A percentile compares a stretch with the other conserved stretches of the same genome.
Conservation (phyloP, 352 stramenopile genomes). For the Hyaloperonospora arabidopsidis region DNA sequence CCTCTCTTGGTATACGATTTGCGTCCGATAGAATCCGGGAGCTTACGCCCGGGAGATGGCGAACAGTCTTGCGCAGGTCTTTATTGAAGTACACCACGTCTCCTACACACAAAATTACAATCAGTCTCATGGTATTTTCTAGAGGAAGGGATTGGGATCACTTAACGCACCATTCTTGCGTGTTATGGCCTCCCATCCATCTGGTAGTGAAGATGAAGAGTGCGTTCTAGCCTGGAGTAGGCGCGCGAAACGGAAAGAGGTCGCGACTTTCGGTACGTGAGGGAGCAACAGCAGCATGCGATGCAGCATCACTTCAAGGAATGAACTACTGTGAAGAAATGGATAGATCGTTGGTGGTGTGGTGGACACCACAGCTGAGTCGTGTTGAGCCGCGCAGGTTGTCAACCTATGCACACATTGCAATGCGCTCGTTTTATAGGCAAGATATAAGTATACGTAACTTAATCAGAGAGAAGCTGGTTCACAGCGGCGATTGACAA, state of each 20-base stretch:
- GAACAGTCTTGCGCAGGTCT: constrained; percentile 51
- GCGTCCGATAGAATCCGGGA: constrained; percentile 6
- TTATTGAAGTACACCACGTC: constrained; percentile 63
- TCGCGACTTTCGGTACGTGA: constrained; percentile 1
- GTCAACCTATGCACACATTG: background rate
- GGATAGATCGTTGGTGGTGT: constrained; percentile 6
- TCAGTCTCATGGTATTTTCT: background rate
- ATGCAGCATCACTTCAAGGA: constrained; percentile 22
- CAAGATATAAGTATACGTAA: constrained; percentile 4
- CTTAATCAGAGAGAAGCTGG: background rate
- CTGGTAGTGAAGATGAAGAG: constrained; percentile 33
- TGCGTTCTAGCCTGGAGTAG: constrained; percentile 5
- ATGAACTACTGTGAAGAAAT: constrained; percentile 13
- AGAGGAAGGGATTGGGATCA: background rate
- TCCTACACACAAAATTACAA: constrained; percentile 20
- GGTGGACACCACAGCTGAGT: constrained; percentile 4
- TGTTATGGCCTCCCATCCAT: constrained; percentile 54
- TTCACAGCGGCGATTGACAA: background rate
- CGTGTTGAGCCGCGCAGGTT: no score
- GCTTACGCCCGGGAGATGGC: constrained; percentile 36
- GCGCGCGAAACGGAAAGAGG: background rate
- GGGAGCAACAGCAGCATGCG: constrained; percentile 10
- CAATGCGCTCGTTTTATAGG: background rate
- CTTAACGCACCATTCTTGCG: constrained; percentile 43
- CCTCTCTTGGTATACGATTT: constrained; percentile 8